A percentile compares a stretch with the other conserved stretches of the same genome.
Evolutionary conservation across 2,329 filamentous ascomycete genomes (phyloP).

Genomic region (Phyllosticta citriasiana): DNA sequence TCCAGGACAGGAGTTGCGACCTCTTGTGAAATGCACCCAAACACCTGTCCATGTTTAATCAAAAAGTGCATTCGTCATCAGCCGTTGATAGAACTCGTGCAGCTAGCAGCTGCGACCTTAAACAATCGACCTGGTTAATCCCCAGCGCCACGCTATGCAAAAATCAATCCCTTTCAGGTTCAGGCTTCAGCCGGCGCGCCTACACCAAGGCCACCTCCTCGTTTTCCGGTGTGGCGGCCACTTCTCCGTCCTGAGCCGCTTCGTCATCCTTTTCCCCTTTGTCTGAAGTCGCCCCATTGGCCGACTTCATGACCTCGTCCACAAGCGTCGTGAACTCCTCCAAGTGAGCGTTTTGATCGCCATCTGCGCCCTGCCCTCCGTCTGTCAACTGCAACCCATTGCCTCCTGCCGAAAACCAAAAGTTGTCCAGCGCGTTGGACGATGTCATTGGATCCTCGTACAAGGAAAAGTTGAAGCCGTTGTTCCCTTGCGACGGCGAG

Average conservation of each 20-base stretch:
- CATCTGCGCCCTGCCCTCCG: conserved; percentile 5
- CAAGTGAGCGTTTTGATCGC: conserved; percentile 12
- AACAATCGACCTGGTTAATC: not conserved
- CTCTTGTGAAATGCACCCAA: too few species aligned
- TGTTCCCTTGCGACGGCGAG: conserved; percentile 17
- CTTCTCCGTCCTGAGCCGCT: not conserved
- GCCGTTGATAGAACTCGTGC: too few species aligned
- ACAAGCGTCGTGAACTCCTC: conserved; percentile 29
- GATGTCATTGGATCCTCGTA: conserved; percentile 30
- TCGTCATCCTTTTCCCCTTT: not conserved
- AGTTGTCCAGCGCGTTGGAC: conserved; percentile 5
- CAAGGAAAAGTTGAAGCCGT: conserved; percentile 19
- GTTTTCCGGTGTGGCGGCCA: not conserved
- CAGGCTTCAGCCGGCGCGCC: not conserved
- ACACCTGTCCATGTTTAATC: too few species aligned
- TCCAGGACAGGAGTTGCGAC: not conserved
- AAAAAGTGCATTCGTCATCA: too few species aligned
- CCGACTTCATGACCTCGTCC: conserved; percentile 19
- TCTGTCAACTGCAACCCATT: conserved; percentile 16
- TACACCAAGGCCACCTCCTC: not conserved
- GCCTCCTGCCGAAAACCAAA: conserved; percentile 21
- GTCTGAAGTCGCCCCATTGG: not conserved
- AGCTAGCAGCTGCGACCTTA: not conserved
- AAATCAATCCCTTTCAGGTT: not conserved
- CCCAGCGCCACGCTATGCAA: conserved; percentile 4